Conservation (phyloP, 176 grass and related monocot species). For the Oryza longistaminata region DNA sequence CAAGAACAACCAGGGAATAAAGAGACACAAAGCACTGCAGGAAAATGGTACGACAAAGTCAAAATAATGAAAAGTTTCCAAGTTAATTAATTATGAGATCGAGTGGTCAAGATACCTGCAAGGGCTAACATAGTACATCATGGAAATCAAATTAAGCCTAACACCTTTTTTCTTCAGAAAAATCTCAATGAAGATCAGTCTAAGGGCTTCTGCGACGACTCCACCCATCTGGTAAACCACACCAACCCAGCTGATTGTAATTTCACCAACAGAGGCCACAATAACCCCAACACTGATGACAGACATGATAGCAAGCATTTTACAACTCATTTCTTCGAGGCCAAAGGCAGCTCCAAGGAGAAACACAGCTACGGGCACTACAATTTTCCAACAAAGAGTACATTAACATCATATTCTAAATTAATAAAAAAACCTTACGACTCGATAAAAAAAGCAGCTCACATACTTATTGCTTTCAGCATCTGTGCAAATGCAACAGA, state of each 20-base stretch:
- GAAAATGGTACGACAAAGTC: slow-evolving; percentile 17
- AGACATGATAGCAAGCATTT: slow-evolving; percentile 97
- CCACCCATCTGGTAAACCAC: slow-evolving; percentile 99
- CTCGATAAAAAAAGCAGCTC: slow-evolving; percentile 18
- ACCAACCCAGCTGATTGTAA: slow-evolving; percentile 89
- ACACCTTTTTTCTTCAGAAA: slow-evolving; percentile 99
- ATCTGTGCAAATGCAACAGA: slow-evolving; percentile 99
- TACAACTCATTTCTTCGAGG: slow-evolving; percentile 84
- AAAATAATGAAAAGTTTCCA: not conserved
- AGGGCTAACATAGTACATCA: slow-evolving; percentile 99
- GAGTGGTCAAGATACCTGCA: slow-evolving; percentile 70
- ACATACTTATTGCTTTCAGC: slow-evolving; percentile 98
- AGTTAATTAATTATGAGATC: slow-evolving; percentile 19
- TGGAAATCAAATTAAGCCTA: slow-evolving; percentile 87
- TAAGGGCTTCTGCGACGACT: slow-evolving; percentile 83
- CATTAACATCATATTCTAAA: slow-evolving; percentile 17
- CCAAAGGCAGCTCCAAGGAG: slow-evolving; percentile 82
- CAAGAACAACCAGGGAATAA: slow-evolving; percentile 97
- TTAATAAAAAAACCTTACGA: not conserved
- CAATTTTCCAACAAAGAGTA: slow-evolving; percentile 26
- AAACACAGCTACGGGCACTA: slow-evolving; percentile 99
- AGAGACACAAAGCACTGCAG: slow-evolving; percentile 89
- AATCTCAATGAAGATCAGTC: slow-evolving; percentile 97
- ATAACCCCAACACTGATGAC: slow-evolving; percentile 87
- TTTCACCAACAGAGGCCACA: slow-evolving; percentile 95